Base-by-base conservation (phyloP, 352 stramenopile species). In the Phytophthora megakarya region DNA sequence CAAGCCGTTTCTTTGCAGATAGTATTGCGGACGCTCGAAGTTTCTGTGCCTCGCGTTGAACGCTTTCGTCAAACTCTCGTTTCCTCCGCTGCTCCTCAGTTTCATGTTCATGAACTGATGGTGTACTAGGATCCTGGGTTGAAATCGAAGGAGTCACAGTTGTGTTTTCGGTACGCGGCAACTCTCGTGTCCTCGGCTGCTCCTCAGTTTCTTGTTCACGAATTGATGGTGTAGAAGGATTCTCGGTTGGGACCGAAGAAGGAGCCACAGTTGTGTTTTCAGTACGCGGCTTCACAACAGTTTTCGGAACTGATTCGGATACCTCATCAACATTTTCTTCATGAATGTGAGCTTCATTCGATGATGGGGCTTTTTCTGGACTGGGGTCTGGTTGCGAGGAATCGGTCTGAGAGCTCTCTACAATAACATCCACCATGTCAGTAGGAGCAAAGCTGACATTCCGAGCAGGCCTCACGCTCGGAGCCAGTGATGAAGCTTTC, bases 1-100 rank as follows among this genome's bases (percentile, higher is more conserved):
- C 84, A 33, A 93, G 76, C 3, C 84, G 71, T 54, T 93, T 92
- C 42, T 89, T 80, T 1, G 84, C 86, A 2, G 83, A 92, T 46
- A 88, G 60, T 40, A 87, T 90, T 7, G 81, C 75, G 32, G 81
- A 75, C 32, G 88, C 56, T 38, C 86, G 79, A 55, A 95, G 62
- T 13, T 81, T 73, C 44, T 90, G 70, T 4, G 79, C 81, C 60
- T 93, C 81, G 3, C 76, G 76, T 22, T 88, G 67, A 21, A 93
- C 84, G n/a, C 60, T 84, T 52, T 85, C 76, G 33, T 87, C 68
- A 22, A 89, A 78, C 38, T 90, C 76, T 40, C 70, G 70, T 30
- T 75, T 73, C 37, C 70, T 81, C 3, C 78, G 70, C 33, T 87
- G 56, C 40, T 71, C 65, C 11, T 83, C 70, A 10, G 73, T 73